A percentile compares a stretch with the other conserved stretches of the same genome.
These are phyloP conservation scores for Beauveria rudraprayagi DNA, from an alignment of 2,329 filamentous ascomycete genomes.

Conservation along the genomic window DNA sequence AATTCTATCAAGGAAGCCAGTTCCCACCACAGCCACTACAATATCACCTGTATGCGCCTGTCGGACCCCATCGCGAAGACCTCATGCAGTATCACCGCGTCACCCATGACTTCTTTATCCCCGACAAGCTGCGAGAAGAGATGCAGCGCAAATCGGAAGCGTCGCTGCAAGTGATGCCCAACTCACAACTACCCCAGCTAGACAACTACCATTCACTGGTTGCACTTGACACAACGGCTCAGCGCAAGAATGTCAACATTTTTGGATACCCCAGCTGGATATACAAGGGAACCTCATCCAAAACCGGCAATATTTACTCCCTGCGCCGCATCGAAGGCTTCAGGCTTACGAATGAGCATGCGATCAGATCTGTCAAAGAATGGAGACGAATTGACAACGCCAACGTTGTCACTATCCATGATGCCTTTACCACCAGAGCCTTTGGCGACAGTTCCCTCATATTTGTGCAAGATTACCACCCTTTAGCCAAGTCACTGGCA, in stretches of 20 bases:
- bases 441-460: conserved; percentile 95
- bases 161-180: conserved; percentile 75
- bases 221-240: conserved; percentile 72
- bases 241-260: conserved; percentile 66
- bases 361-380: conserved; percentile 75
- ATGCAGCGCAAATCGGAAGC: conserved; percentile 84
- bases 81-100: conserved; percentile 77
- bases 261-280: conserved; percentile 92
- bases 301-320: conserved; percentile 83
- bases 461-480: conserved; percentile 89
- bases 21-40: conserved; percentile 61
- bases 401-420: conserved; percentile 76
- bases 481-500: conserved; percentile 78
- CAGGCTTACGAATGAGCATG: conserved; percentile 78
- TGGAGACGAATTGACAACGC: conserved; percentile 83
- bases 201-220: conserved; percentile 91
- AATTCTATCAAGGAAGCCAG: conserved; percentile 58
- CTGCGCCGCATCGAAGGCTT: conserved; percentile 83
- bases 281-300: conserved; percentile 86
- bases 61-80: conserved; percentile 74
- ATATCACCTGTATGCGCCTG: conserved; percentile 88
- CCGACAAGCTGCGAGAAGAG: conserved; percentile 79
- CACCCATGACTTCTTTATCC: conserved; percentile 85
- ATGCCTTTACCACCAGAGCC: conserved; percentile 85
- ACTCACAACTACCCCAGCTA: conserved; percentile 64